Conservation (phyloP, 352 stramenopile species). For the Phytophthora tubulina region DNA sequence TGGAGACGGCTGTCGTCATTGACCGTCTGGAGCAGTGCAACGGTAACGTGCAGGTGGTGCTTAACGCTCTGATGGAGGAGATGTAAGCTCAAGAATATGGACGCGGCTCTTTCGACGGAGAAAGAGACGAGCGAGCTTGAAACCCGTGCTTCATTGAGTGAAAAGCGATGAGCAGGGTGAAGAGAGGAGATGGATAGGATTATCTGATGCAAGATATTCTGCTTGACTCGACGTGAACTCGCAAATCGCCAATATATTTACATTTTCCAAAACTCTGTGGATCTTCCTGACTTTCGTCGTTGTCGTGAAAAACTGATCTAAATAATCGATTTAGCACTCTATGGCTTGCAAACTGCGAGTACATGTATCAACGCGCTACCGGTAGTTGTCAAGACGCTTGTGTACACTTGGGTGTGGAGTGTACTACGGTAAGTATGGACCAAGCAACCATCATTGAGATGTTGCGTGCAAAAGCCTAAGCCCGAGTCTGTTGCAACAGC, state of each 20-base stretch:
- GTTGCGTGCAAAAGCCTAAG: too few species aligned
- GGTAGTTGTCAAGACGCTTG: too few species aligned
- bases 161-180: slow-evolving; percentile 19
- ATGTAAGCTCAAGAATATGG: slow-evolving; percentile 53
- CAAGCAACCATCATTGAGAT: too few species aligned
- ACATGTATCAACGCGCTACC: too few species aligned
- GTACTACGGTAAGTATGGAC: too few species aligned
- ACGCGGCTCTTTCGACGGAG: slow-evolving; percentile 29
- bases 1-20: slow-evolving; percentile 56
- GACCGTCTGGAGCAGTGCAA: slow-evolving; percentile 83
- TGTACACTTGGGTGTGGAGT: too few species aligned
- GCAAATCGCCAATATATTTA: slow-evolving; percentile 38
- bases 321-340: too few species aligned
- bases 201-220: slow-evolving; percentile 23
- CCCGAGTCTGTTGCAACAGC: too few species aligned
- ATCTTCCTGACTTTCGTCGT: background rate
- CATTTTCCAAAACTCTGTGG: slow-evolving; percentile 11
- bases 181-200: slow-evolving; percentile 1
- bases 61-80: slow-evolving; percentile 87
- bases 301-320: too few species aligned
- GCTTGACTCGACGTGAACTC: slow-evolving; percentile 7
- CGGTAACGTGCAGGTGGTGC: slow-evolving; percentile 82
- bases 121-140: slow-evolving; percentile 24
- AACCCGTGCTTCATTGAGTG: slow-evolving; percentile 29
- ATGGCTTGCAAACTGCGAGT: too few species aligned